These are phyloP conservation scores for Forsythia viridissima DNA, from an alignment of 257 asterid species.

Conservation along the genomic window DNA sequence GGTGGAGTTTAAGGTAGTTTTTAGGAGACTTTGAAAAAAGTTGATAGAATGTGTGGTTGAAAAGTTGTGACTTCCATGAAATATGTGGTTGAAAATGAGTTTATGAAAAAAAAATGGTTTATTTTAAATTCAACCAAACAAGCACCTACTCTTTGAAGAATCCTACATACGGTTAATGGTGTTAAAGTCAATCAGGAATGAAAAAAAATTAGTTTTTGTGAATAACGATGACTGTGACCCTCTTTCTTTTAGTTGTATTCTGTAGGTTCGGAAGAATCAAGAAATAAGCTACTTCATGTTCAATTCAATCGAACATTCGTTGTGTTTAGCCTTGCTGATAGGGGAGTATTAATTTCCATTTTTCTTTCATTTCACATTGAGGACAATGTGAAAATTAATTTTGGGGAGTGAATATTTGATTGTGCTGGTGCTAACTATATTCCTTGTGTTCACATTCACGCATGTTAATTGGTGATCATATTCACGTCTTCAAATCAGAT, in stretches of 20 bases:
- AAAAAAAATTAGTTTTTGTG: background rate
- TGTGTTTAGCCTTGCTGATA: background rate
- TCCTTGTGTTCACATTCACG: background rate
- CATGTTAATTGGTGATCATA: background rate
- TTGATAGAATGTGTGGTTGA: too few relatives aligned
- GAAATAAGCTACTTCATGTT: background rate
- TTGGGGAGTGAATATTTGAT: background rate
- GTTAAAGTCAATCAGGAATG: background rate
- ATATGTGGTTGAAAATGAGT: too few relatives aligned
- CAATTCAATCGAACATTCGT: background rate
- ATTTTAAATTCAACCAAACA: too few relatives aligned
- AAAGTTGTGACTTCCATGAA: too few relatives aligned
- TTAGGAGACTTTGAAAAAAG: too few relatives aligned
- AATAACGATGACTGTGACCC: background rate
- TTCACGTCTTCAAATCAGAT: background rate
- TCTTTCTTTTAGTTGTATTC: background rate
- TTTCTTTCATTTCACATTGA: background rate
- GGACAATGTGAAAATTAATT: background rate
- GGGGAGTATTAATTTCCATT: background rate
- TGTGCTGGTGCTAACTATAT: background rate
- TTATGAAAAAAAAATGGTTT: too few relatives aligned
- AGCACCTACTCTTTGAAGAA: background rate
- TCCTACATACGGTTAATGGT: background rate
- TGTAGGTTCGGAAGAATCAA: background rate
- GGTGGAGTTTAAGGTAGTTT: too few relatives aligned